phyloP scores from a whole-genome alignment of 2,329 filamentous ascomycete genomes.

The Ophiostoma novo-ulmi region DNA sequence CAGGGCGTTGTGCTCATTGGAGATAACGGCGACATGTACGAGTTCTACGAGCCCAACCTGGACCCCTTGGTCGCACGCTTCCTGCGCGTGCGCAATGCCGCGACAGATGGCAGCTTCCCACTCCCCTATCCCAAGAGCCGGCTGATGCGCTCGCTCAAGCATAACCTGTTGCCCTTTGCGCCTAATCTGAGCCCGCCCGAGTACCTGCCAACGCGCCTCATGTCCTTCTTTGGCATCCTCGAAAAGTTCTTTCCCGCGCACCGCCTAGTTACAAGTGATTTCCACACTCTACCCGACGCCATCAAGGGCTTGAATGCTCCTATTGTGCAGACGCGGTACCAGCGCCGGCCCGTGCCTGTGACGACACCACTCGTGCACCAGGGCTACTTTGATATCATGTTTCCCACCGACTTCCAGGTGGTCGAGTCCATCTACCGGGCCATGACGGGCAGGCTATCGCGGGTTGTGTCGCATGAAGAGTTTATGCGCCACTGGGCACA shows the following conservation, averaged over 20 bases:
- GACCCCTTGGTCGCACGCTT: constrained; percentile 81
- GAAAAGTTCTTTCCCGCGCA: constrained; percentile 85
- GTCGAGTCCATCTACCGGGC: constrained; percentile 89
- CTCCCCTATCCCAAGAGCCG: constrained; percentile 53
- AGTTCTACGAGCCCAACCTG: constrained; percentile 78
- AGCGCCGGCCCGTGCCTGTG: constrained; percentile 81
- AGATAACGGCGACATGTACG: constrained; percentile 79
- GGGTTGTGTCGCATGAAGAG: constrained; percentile 79
- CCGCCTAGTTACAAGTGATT: constrained; percentile 83
- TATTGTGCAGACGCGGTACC: constrained; percentile 91
- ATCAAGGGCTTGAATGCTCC: constrained; percentile 83
- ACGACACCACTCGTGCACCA: constrained; percentile 90
- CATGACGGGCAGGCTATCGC: constrained; percentile 85
- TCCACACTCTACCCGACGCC: constrained; percentile 77
- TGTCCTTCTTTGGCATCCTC: constrained; percentile 95
- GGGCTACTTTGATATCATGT: constrained; percentile 98
- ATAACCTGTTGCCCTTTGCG: constrained; percentile 55
- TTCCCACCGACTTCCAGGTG: constrained; percentile 89
- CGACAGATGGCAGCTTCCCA: constrained; percentile 59
- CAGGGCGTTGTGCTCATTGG: constrained; percentile 89
- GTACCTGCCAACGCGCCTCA: constrained; percentile 88
- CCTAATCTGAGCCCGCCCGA: constrained; percentile 77
- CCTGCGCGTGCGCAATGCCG: constrained; percentile 76
- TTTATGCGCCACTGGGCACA: constrained; percentile 89
- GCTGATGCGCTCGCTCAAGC: constrained; percentile 57